phyloP scores from a whole-genome alignment of 2,329 filamentous ascomycete species.

The Botryotinia convoluta region DNA sequence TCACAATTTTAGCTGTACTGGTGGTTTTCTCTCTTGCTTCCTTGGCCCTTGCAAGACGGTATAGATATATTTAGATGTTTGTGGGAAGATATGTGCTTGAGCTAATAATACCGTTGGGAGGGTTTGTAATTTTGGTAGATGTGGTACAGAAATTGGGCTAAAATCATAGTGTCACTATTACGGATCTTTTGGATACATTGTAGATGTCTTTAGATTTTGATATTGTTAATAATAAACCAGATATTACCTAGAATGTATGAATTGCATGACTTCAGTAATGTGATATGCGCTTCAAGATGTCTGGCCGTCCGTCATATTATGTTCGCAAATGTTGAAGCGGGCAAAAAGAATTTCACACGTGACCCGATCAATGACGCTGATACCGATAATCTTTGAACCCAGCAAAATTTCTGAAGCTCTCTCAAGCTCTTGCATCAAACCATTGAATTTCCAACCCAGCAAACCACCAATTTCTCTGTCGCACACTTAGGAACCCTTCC shows the following conservation, averaged over 20 bases:
- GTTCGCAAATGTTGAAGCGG: not conserved
- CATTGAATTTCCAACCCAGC: not conserved
- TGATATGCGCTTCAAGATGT: not conserved
- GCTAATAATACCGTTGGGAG: not conserved
- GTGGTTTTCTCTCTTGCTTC: slow-evolving; percentile 45
- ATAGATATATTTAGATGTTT: slow-evolving; percentile 35
- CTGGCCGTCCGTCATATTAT: not conserved
- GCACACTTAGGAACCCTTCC: not conserved
- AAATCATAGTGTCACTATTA: not conserved
- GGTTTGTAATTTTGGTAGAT: not conserved
- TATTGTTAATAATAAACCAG: slow-evolving; percentile 1
- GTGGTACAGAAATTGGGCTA: not conserved
- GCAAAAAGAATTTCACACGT: not conserved
- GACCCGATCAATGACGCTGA: slow-evolving; percentile 1
- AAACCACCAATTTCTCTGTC: not conserved
- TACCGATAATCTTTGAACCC: slow-evolving; percentile 1
- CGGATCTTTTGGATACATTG: slow-evolving; percentile 3
- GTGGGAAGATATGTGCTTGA: not conserved
- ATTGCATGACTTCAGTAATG: not conserved
- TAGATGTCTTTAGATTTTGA: slow-evolving; percentile 10
- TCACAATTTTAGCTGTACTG: slow-evolving; percentile 58
- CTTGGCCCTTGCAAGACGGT: slow-evolving; percentile 30
- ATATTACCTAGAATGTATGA: not conserved
- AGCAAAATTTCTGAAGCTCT: slow-evolving; percentile 7
- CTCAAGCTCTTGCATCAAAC: not conserved